Evolutionary conservation across 331 rosid species (phyloP).

Genomic region (Arachis monticola): DNA sequence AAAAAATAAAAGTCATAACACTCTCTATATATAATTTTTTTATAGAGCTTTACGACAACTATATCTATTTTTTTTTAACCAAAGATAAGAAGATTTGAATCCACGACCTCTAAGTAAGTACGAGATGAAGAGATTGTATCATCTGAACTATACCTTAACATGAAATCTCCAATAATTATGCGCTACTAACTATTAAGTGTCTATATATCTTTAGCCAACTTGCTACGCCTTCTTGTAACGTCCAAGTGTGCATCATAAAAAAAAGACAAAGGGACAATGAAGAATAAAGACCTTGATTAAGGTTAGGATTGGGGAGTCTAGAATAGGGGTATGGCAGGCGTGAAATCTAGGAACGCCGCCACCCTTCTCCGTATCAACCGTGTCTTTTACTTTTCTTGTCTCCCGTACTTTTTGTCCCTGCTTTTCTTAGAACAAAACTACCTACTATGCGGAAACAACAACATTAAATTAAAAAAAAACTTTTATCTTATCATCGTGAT

Average conservation of each 20-base stretch:
- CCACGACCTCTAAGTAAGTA: too few species aligned
- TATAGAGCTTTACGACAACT: too few species aligned
- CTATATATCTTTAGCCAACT: not conserved
- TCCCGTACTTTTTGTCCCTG: constrained; percentile 44
- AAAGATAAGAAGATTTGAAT: too few species aligned
- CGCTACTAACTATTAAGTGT: not conserved
- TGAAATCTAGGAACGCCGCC: constrained; percentile 49
- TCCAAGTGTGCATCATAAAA: constrained; percentile 19
- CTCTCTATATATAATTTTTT: too few species aligned
- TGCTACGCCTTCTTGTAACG: not conserved
- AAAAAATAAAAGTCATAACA: too few species aligned
- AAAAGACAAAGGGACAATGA: not conserved
- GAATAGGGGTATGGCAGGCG: constrained; percentile 61
- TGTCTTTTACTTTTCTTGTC: constrained; percentile 57
- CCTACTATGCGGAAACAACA: constrained; percentile 37
- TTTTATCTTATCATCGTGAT: constrained; percentile 19
- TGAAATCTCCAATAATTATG: too few species aligned
- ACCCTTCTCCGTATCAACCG: constrained; percentile 47
- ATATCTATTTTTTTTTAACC: too few species aligned
- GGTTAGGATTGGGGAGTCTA: not conserved
- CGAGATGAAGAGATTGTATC: too few species aligned
- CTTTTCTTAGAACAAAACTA: constrained; percentile 39
- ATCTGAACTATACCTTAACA: too few species aligned
- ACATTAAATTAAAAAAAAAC: not conserved
- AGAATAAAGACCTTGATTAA: not conserved